Percentiles rank a stretch among this genome's conserved stretches.
phyloP scores from a whole-genome alignment of 148 eudicot genomes.

The Heliamphora exappendiculata region DNA sequence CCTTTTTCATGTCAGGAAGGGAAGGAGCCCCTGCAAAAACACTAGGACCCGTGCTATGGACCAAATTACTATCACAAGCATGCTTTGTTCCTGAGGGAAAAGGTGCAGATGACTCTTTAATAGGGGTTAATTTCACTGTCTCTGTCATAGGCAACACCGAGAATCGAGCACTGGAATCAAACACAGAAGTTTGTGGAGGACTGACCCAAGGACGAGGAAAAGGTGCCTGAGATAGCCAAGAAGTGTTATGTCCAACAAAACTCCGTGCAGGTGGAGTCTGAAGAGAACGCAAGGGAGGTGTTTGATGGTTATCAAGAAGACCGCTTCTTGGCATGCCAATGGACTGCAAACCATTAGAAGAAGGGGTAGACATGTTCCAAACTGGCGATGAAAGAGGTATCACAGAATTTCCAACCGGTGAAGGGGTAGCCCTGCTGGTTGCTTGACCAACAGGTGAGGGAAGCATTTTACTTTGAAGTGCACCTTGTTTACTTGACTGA shows the following conservation, averaged over 20 bases:
- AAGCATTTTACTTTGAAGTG: conserved; percentile 37
- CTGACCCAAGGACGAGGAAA: conserved; percentile 62
- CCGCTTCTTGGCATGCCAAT: conserved; percentile 40
- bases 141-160: conserved; percentile 51
- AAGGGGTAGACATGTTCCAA: conserved; percentile 72
- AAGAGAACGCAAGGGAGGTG: conserved; percentile 58
- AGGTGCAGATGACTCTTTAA: conserved; percentile 39
- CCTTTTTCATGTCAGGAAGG: conserved; percentile 24
- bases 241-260: conserved; percentile 35
- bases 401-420: conserved; percentile 40
- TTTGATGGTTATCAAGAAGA: conserved; percentile 46
- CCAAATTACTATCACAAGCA: conserved; percentile 27
- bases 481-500: conserved; percentile 36
- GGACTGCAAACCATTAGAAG: conserved; percentile 40
- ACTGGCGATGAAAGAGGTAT: conserved; percentile 82
- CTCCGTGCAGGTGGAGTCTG: conserved; percentile 54
- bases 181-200: conserved; percentile 48
- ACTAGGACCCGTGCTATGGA: conserved; percentile 27
- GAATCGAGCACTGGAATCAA: conserved; percentile 39
- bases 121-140: conserved; percentile 51
- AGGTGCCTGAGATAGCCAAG: conserved; percentile 65
- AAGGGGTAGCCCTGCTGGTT: conserved; percentile 43
- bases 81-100: conserved; percentile 36
- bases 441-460: conserved; percentile 40
- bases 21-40: conserved; percentile 30